Percentiles rank a stretch among this genome's conserved stretches.
These are phyloP conservation scores for Leccinum variicolor DNA, from an alignment of 768 basidiomycete genomes.

Conservation along the genomic window DNA sequence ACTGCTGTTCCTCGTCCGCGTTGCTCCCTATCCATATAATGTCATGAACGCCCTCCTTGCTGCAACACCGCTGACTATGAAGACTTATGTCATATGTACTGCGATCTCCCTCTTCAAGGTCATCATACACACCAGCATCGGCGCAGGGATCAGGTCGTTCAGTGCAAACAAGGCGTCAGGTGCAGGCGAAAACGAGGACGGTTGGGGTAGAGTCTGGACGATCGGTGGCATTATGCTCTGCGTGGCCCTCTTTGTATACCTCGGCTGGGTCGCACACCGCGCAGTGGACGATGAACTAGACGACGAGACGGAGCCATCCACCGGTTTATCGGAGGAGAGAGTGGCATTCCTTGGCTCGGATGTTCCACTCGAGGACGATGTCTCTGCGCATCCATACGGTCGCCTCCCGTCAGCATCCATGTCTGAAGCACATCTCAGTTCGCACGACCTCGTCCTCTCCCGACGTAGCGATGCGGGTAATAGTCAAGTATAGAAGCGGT, in stretches of 20 bases:
- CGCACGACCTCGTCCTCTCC: conserved; percentile 14
- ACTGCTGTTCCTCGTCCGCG: conserved; percentile 85
- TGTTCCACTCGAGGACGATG: conserved; percentile 22
- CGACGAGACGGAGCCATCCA: conserved; percentile 35
- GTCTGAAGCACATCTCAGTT: conserved; percentile 45
- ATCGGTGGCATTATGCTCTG: conserved; percentile 67
- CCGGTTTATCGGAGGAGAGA: conserved; percentile 44
- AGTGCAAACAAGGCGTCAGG: conserved; percentile 42
- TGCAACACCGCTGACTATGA: conserved; percentile 73
- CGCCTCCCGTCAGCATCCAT: conserved; percentile 32
- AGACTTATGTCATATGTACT: conserved; percentile 77
- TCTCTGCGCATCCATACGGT: conserved; percentile 13
- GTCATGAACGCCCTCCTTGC: conserved; percentile 94
- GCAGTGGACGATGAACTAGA: conserved; percentile 56
- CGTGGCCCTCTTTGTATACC: conserved; percentile 72
- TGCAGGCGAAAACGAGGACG: conserved; percentile 37
- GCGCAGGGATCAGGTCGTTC: conserved; percentile 83
- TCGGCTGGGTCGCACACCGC: conserved; percentile 74
- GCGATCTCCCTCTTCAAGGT: conserved; percentile 85
- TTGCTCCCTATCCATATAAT: conserved; percentile 92
- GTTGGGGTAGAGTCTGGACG: conserved; percentile 60
- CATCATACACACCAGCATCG: conserved; percentile 86
- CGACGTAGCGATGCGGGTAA: conserved; percentile 12
- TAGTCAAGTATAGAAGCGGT: conserved; percentile 7
- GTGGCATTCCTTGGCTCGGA: conserved; percentile 48